Base-by-base conservation (phyloP, 805 yeast species). In the Saccharomycopsis vini region DNA sequence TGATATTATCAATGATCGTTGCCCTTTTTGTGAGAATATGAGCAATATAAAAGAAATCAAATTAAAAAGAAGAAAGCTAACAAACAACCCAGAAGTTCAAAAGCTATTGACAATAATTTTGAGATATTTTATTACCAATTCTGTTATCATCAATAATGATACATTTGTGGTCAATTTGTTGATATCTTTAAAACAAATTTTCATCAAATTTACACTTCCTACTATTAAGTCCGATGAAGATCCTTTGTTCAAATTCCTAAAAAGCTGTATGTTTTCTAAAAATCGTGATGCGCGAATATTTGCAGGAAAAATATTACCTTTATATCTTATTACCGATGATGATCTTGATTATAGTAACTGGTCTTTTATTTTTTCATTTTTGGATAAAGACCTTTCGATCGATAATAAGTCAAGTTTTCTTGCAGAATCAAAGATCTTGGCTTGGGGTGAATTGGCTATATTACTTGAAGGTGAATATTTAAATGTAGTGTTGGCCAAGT, bases 401-500 rank as follows among this genome's bases (percentile, higher is more conserved):
- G 43, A 42, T 3, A 30, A 43, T 10, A 43, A 44, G n/a, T 31
- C 40, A 13, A 40, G 36, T 9, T 45, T 45, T 39, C 37, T 41
- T 18, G 49, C 47, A 9, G 44, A 44, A 36, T 32, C 42, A 21
- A 35, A 47, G 34, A 45, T 49, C 24, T 30, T 46, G 33, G 69
- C 82, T 0, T 76, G 89, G 75, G 76, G 80, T 1, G 83, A 78
- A 42, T 55, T 86, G 29, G 79, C 84, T 0, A 62, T 73, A 5
- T 68, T 79, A 0, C 69, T 80, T 4, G 68, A 71, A 4, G 92
- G 86, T 5, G 88, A 83, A 36, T 67, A 78, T 54, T 69, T 82
- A 34, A 82, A 83, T 56, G 74, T 77, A 1, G 64, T 84, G 16
- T 62, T 86, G 20, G 67, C 82, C 39, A 77, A 77, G 52, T 58